Evolutionary conservation across 2,329 filamentous ascomycete species (phyloP).

Genomic region (Fusarium sp.): DNA sequence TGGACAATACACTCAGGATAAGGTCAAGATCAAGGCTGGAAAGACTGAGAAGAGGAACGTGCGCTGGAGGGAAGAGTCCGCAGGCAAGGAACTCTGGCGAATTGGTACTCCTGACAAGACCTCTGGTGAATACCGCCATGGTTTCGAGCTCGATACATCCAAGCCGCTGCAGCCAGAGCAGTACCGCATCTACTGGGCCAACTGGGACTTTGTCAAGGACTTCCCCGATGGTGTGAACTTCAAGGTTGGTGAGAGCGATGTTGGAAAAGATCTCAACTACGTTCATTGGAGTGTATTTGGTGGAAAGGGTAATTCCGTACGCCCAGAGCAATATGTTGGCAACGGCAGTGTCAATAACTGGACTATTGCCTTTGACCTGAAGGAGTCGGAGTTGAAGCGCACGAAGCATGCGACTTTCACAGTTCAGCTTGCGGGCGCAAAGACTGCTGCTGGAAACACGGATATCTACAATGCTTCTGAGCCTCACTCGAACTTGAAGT

Average conservation of each 20-base stretch:
- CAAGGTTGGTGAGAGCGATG: slow-evolving; percentile 65
- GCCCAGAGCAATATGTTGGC: slow-evolving; percentile 58
- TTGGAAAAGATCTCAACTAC: slow-evolving; percentile 68
- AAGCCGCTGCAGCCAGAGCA: slow-evolving; percentile 66
- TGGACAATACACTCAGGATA: slow-evolving; percentile 68
- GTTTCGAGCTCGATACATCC: slow-evolving; percentile 61
- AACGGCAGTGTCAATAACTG: slow-evolving; percentile 67
- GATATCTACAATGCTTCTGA: slow-evolving; percentile 67
- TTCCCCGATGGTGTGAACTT: slow-evolving; percentile 71
- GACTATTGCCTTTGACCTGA: slow-evolving; percentile 67
- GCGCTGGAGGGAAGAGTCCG: slow-evolving; percentile 66
- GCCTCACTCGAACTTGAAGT: slow-evolving; percentile 65
- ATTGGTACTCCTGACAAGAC: slow-evolving; percentile 73
- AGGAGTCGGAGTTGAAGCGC: slow-evolving; percentile 55
- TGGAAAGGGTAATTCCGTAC: slow-evolving; percentile 62
- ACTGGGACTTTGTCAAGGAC: slow-evolving; percentile 69
- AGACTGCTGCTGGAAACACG: slow-evolving; percentile 72
- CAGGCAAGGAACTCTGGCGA: slow-evolving; percentile 71
- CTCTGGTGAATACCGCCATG: slow-evolving; percentile 71
- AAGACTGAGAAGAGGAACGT: slow-evolving; percentile 53
- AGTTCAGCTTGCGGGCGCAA: slow-evolving; percentile 72
- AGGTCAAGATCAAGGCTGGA: slow-evolving; percentile 57
- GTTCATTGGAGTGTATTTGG: slow-evolving; percentile 76
- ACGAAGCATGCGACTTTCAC: slow-evolving; percentile 67
- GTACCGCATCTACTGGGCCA: slow-evolving; percentile 71